Percentiles rank a stretch among this genome's conserved stretches.
Evolutionary conservation across 2,329 filamentous ascomycete genomes (phyloP).

Genomic region (Orbilia ellipsospora): DNA sequence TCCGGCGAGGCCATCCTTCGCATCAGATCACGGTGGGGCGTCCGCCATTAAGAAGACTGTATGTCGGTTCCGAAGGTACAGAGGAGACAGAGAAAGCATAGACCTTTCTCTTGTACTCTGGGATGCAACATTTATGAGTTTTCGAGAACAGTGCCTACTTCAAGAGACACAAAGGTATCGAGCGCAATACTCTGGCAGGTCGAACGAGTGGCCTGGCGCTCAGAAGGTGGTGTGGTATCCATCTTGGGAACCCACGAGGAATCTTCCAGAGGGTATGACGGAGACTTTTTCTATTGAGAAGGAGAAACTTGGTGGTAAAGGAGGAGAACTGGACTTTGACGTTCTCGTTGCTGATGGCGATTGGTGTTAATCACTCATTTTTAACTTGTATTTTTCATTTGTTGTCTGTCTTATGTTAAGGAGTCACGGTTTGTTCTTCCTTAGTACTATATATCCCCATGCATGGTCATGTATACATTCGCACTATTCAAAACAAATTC

Average conservation of each 20-base stretch:
- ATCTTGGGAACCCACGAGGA: conserved; percentile 44
- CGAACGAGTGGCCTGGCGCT: conserved; percentile 41
- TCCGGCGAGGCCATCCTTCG: conserved; percentile 36
- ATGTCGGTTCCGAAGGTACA: conserved; percentile 34
- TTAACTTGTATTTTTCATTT: background rate
- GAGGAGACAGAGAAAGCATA: conserved; percentile 24
- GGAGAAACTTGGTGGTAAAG: conserved; percentile 25
- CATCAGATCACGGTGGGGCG: conserved; percentile 42
- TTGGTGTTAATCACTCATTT: conserved; percentile 31
- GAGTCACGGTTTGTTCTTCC: background rate
- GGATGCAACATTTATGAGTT: conserved; percentile 44
- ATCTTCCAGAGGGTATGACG: conserved; percentile 29
- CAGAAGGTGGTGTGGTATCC: conserved; percentile 54
- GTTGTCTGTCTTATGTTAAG: background rate
- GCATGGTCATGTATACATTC: too few relatives aligned
- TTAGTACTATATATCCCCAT: background rate
- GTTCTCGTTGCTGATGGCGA: conserved; percentile 38
- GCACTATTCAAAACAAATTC: too few relatives aligned
- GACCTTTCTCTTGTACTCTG: conserved; percentile 45
- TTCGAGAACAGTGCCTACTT: conserved; percentile 38
- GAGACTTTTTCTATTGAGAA: conserved; percentile 41
- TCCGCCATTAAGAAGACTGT: conserved; percentile 33
- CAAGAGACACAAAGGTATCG: conserved; percentile 49
- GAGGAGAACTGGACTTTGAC: conserved; percentile 44
- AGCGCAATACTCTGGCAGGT: conserved; percentile 32